Evolutionary conservation across 2,329 filamentous ascomycete genomes (phyloP).

Genomic region (Neophaeococcomyces mojaviensis): DNA sequence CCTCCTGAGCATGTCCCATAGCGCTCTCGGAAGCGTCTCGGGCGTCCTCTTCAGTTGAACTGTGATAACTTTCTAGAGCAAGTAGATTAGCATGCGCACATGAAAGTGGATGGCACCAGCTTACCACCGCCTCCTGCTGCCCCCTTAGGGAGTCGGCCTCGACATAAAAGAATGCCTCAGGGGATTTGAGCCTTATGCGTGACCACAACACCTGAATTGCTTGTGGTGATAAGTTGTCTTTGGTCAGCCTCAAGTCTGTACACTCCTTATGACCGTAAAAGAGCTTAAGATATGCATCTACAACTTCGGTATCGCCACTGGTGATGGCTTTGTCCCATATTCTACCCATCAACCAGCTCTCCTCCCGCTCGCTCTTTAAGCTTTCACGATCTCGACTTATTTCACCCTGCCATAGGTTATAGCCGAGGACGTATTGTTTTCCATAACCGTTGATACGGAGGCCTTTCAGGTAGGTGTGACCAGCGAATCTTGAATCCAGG

Average conservation of each 20-base stretch:
- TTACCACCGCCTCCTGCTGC: no score
- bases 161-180: constrained; percentile 9
- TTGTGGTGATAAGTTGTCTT: constrained; percentile 7
- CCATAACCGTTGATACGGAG: constrained; percentile 8
- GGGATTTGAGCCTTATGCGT: constrained; percentile 5
- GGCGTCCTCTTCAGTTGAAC: constrained; percentile 7
- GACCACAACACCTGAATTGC: constrained; percentile 18
- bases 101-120: not conserved
- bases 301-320: not conserved
- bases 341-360: constrained; percentile 9
- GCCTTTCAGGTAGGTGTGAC: constrained; percentile 15
- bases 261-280: constrained; percentile 16
- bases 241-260: constrained; percentile 15
- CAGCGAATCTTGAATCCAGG: constrained; percentile 6
- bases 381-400: constrained; percentile 13
- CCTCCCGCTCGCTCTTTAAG: constrained; percentile 8
- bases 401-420: constrained; percentile 11
- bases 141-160: not conserved
- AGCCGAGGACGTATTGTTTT: constrained; percentile 9
- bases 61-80: not conserved
- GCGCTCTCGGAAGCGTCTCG: not conserved
- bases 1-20: constrained; percentile 12
- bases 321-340: constrained; percentile 14
- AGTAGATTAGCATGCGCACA: not conserved
- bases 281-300: constrained; percentile 18